These are phyloP conservation scores for Aspergillus tanneri DNA, from an alignment of 2,329 filamentous ascomycete genomes.

Conservation along the genomic window DNA sequence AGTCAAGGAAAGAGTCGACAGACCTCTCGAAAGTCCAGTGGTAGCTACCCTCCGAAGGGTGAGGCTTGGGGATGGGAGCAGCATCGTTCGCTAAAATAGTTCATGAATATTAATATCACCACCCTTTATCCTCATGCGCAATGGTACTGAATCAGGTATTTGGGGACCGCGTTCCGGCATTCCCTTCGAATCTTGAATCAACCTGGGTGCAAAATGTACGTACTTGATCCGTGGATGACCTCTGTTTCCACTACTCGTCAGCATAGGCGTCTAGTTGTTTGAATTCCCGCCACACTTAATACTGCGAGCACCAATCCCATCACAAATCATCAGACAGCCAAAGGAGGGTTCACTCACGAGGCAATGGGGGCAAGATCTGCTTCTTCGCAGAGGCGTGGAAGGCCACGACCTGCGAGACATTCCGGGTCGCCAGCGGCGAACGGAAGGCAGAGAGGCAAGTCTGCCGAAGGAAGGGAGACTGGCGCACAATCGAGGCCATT, in stretches of 20 bases:
- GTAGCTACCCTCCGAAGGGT: constrained; percentile 85
- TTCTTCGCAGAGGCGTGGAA: constrained; percentile 82
- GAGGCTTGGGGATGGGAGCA: constrained; percentile 67
- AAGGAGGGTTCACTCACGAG: constrained; percentile 68
- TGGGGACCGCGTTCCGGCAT: not conserved
- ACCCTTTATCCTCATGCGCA: not conserved
- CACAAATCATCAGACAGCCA: not conserved
- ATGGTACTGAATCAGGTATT: not conserved
- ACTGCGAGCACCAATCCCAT: not conserved
- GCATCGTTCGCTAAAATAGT: constrained; percentile 74
- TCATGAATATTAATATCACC: constrained; percentile 17
- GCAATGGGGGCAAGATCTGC: constrained; percentile 76
- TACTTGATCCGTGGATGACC: constrained; percentile 73
- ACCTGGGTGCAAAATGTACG: constrained; percentile 22
- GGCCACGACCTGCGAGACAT: constrained; percentile 62
- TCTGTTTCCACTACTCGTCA: constrained; percentile 57
- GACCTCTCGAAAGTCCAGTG: constrained; percentile 94
- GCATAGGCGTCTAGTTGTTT: constrained; percentile 26
- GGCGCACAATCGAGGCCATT: constrained; percentile 46
- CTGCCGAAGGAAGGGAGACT: constrained; percentile 38
- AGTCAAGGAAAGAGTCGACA: constrained; percentile 10
- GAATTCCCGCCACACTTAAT: not conserved
- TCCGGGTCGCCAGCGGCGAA: constrained; percentile 36
- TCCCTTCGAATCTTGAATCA: constrained; percentile 1
- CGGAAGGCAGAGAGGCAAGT: constrained; percentile 36